These are phyloP conservation scores for Podaxis sp. DNA, from an alignment of 768 basidiomycete genomes.

Conservation along the genomic window DNA sequence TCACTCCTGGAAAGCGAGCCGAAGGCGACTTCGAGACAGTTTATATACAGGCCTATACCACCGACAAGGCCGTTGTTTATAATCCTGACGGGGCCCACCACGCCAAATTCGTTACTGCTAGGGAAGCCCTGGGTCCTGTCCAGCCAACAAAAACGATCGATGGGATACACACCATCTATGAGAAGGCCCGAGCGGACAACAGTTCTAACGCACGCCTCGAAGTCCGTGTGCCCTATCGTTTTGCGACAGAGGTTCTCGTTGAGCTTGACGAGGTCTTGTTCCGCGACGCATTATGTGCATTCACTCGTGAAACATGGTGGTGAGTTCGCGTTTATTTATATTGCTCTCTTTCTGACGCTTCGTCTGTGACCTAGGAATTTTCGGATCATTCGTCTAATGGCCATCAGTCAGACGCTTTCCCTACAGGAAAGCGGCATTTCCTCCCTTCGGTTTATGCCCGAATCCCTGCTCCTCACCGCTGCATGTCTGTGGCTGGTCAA, in stretches of 20 bases:
- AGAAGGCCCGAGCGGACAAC: neutral
- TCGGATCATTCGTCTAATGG: neutral
- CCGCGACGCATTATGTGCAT: neutral
- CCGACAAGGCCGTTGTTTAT: slow-evolving; percentile 20
- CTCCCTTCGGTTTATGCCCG: neutral
- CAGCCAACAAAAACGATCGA: neutral
- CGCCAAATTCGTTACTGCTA: slow-evolving; percentile 8
- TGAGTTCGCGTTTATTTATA: neutral
- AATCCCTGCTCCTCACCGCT: neutral
- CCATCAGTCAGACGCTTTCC: neutral
- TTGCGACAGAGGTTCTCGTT: slow-evolving; percentile 1
- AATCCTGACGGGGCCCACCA: slow-evolving; percentile 12
- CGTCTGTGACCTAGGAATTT: neutral
- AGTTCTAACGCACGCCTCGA: slow-evolving; percentile 8
- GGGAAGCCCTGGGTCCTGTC: neutral
- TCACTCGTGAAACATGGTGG: slow-evolving; percentile 1
- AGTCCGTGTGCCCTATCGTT: slow-evolving; percentile 10
- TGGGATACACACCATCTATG: slow-evolving; percentile 5
- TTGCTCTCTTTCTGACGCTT: neutral
- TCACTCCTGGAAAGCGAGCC: slow-evolving; percentile 12
- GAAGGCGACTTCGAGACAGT: slow-evolving; percentile 5
- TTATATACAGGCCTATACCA: slow-evolving; percentile 21
- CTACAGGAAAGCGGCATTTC: neutral
- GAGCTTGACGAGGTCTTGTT: neutral
- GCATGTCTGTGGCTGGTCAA: neutral